Conservation (phyloP, 495 filamentous ascomycete genomes). For the Aspergillus nidulans region DNA sequence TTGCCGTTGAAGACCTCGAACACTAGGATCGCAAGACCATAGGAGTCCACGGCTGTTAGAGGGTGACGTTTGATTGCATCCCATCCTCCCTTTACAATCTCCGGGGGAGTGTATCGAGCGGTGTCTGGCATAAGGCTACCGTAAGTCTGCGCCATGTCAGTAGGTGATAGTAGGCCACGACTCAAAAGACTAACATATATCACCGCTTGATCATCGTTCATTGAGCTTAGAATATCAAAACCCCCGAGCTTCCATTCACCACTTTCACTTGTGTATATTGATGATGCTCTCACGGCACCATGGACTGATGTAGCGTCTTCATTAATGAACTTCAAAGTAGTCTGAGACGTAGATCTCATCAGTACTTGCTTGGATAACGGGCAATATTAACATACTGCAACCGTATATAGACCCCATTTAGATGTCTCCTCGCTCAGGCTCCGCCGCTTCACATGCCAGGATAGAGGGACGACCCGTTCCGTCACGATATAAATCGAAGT, state of each 20-base stretch:
- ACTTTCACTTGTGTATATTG: slow-evolving; percentile 87
- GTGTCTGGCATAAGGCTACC: slow-evolving; percentile 83
- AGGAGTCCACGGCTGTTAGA: slow-evolving; percentile 77
- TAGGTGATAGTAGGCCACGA: not conserved
- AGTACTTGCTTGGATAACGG: not conserved
- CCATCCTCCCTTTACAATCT: slow-evolving; percentile 84
- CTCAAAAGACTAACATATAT: slow-evolving; percentile 64
- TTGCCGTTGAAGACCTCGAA: slow-evolving; percentile 88
- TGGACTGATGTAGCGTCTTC: slow-evolving; percentile 88
- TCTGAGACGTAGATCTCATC: slow-evolving; percentile 39
- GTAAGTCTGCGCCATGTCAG: slow-evolving; percentile 56
- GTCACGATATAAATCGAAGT: slow-evolving; percentile 92
- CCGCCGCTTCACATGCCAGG: slow-evolving; percentile 81
- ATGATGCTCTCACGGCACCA: slow-evolving; percentile 76
- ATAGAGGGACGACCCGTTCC: slow-evolving; percentile 77
- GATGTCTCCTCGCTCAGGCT: slow-evolving; percentile 80
- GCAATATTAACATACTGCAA: slow-evolving; percentile 56
- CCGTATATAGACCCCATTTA: slow-evolving; percentile 88
- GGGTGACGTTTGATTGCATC: slow-evolving; percentile 80
- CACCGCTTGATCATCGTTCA: slow-evolving; percentile 90
- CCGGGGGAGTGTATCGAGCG: slow-evolving; percentile 75
- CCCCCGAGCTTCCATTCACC: slow-evolving; percentile 97
- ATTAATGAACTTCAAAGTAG: slow-evolving; percentile 93
- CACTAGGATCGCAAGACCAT: slow-evolving; percentile 76
- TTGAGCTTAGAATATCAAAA: slow-evolving; percentile 87